Base-by-base conservation (phyloP, 1,284 basidiomycete genomes). In the Austroboletus novae-zelandiae region DNA sequence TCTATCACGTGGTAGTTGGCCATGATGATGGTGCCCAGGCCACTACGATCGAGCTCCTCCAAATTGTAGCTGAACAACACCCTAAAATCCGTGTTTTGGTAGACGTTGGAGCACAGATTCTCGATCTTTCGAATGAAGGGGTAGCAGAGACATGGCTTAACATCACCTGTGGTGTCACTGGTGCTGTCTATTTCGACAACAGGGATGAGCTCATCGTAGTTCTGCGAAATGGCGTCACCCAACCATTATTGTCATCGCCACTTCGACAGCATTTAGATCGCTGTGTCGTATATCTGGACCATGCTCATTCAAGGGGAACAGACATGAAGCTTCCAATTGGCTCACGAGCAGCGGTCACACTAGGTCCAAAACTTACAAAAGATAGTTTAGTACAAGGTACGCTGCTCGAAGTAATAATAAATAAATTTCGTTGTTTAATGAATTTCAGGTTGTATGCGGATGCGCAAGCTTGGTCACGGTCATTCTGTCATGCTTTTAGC, bases 31-130 rank as follows among this genome's bases (percentile, higher is more conserved):
- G n/a, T n/a, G n/a, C n/a, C n/a, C n/a, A n/a, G n/a, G n/a, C n/a
- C n/a, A n/a, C n/a, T n/a, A n/a, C n/a, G n/a, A n/a, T 11, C 0
- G 61, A 67, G 20, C 68, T 78, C 45, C 47, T 80, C 3, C 13
- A 62, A 2, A 48, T 65, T 11, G 20, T 79, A 1, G 60, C 65
- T 1, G 17, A 50, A 0, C 68, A 76, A 43, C 40, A 49, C 0
- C 72, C 71, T 1, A 58, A 69, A n/a, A 68, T 78, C 14, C 68
- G 67, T 3, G 76, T 80, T 2, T 54, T 81, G 9, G 59, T 81
- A 15, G 79, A 81, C 23, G 76, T 80, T 10, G 79, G 79, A 1
- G 79, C 78, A 1, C 79, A 80, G 55, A 75, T 80, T 58, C 63
- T 81, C 15, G 78, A 80, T 31, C 51, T 77, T 32, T 58, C 64